phyloP scores from a whole-genome alignment of 441 rosid genomes.

The Mallotus japonicus region DNA sequence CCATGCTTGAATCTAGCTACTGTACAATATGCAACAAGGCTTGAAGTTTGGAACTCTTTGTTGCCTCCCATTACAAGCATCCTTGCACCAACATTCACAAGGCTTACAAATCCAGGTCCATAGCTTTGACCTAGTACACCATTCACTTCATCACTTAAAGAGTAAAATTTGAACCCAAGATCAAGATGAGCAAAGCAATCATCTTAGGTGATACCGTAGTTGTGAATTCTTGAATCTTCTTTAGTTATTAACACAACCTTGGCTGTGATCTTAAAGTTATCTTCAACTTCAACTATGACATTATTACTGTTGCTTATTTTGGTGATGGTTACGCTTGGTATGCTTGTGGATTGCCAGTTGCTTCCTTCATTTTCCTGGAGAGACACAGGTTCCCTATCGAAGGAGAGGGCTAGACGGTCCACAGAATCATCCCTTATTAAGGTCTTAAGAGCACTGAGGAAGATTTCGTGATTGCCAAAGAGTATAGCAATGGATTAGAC shows the following conservation, averaged over 20 bases:
- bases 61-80: slow-evolving; percentile 64
- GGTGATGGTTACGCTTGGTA: slow-evolving; percentile 34
- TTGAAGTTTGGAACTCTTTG: slow-evolving; percentile 41
- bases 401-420: slow-evolving; percentile 44
- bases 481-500: slow-evolving; percentile 55
- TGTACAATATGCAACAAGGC: slow-evolving; percentile 41
- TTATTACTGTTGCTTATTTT: slow-evolving; percentile 41
- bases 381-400: slow-evolving; percentile 39
- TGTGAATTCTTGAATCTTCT: slow-evolving; percentile 60
- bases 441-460: slow-evolving; percentile 54
- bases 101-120: too few relatives aligned
- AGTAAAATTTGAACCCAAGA: slow-evolving; percentile 11
- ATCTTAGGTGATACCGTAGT: slow-evolving; percentile 50
- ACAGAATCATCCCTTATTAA: slow-evolving; percentile 52
- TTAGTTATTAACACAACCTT: slow-evolving; percentile 56
- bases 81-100: not conserved
- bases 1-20: slow-evolving; percentile 38
- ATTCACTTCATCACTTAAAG: too few relatives aligned
- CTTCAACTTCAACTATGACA: slow-evolving; percentile 39
- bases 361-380: slow-evolving; percentile 38
- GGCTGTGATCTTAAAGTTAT: slow-evolving; percentile 46
- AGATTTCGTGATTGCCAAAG: slow-evolving; percentile 45
- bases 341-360: slow-evolving; percentile 34
- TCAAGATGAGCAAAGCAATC: slow-evolving; percentile 64
- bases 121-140: too few relatives aligned